A percentile compares a stretch with the other conserved stretches of the same genome.
Conservation (phyloP, 1,284 basidiomycete species). For the Microbotryomycetes sp. region DNA sequence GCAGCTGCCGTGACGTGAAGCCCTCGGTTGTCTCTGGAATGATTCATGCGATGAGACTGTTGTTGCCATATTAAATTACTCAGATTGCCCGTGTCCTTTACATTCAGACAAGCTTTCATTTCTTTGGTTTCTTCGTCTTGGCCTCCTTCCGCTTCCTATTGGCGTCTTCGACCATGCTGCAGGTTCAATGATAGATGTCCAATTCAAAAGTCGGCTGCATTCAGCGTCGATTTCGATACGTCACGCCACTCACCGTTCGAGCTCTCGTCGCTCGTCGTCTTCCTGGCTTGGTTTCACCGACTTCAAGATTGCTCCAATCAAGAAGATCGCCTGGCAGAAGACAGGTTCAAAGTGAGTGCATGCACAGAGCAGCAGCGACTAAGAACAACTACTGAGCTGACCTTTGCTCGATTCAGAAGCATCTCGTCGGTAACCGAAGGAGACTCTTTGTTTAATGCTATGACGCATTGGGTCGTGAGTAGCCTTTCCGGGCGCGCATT, state of each 20-base stretch:
- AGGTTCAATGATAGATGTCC: too few species aligned
- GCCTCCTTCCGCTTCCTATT: constrained; percentile 30
- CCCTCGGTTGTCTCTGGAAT: too few species aligned
- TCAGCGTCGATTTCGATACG: too few species aligned
- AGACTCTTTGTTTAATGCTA: constrained; percentile 68
- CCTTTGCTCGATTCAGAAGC: constrained; percentile 73
- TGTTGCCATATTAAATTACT: too few species aligned
- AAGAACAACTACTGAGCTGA: constrained; percentile 39
- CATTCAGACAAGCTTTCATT: constrained; percentile 1
- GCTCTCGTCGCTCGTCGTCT: constrained; percentile 82
- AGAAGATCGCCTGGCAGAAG: constrained; percentile 58
- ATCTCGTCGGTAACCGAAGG: constrained; percentile 68
- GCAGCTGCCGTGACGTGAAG: too few species aligned
- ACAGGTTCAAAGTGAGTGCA: constrained; percentile 5
- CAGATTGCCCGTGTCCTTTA: too few species aligned
- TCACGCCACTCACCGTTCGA: constrained; percentile 55
- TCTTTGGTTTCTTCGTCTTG: constrained; percentile 18
- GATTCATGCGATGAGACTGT: too few species aligned
- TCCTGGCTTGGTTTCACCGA: constrained; percentile 72
- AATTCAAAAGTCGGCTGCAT: too few species aligned
- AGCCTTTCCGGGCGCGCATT: background rate
- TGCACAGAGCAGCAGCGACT: background rate
- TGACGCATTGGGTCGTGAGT: background rate
- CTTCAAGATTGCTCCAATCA: constrained; percentile 82
- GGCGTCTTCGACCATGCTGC: constrained; percentile 29